These are phyloP conservation scores for Prototheca wickerhamii DNA, from an alignment of 163 green algal genomes.

Conservation along the genomic window DNA sequence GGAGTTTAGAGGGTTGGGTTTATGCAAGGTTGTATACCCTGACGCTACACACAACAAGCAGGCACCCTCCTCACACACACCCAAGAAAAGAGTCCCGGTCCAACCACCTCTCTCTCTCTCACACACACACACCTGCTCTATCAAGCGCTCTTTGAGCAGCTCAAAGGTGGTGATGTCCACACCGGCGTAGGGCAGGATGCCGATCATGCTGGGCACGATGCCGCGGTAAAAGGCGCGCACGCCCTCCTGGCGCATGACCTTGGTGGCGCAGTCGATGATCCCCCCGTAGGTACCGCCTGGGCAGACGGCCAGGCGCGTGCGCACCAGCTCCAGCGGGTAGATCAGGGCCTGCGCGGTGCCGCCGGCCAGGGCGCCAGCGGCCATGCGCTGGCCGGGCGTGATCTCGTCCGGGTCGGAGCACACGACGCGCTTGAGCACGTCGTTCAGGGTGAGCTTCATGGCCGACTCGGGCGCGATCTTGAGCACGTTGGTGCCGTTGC, in stretches of 20 bases:
- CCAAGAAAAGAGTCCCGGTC: background rate
- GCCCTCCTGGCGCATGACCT: constrained; percentile 60
- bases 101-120: background rate
- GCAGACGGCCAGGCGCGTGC: constrained; percentile 73
- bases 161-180: constrained; percentile 86
- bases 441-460: constrained; percentile 80
- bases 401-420: constrained; percentile 45
- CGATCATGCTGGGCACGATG: constrained; percentile 63
- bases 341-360: constrained; percentile 65
- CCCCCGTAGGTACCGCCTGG: constrained; percentile 52
- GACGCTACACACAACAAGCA: no score
- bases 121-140: constrained; percentile 25
- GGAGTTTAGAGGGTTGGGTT: no score
- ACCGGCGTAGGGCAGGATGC: constrained; percentile 85
- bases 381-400: constrained; percentile 48
- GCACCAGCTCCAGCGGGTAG: constrained; percentile 84
- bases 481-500: constrained; percentile 86
- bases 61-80: no score
- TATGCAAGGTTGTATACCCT: no score
- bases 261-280: constrained; percentile 47
- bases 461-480: constrained; percentile 90
- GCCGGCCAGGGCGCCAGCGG: constrained; percentile 51
- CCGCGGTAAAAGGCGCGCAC: constrained; percentile 72
- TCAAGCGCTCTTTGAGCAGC: constrained; percentile 70
- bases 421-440: constrained; percentile 55